Evolutionary conservation across 805 yeast species (phyloP).

Genomic region (Dipodascus albidus): DNA sequence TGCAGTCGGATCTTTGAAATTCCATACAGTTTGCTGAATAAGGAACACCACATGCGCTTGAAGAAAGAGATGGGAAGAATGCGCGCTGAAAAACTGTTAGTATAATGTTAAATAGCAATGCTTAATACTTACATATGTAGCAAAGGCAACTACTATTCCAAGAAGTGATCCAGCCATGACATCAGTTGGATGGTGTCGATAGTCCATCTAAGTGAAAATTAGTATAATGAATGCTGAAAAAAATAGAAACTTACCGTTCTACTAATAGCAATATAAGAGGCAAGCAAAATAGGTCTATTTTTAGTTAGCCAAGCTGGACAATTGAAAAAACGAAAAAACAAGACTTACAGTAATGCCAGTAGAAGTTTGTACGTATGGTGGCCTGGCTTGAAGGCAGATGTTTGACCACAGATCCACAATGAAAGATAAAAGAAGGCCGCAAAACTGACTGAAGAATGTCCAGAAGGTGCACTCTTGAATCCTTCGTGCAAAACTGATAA

Average conservation of each 20-base stretch:
- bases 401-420: conserved; percentile 39
- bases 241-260: conserved; percentile 52
- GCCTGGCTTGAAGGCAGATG: conserved; percentile 29
- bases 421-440: conserved; percentile 37
- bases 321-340: conserved; percentile 1
- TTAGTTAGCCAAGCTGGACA: background rate
- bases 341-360: conserved; percentile 13
- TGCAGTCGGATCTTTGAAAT: background rate
- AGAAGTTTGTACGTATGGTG: conserved; percentile 18
- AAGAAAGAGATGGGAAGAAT: background rate
- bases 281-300: conserved; percentile 37
- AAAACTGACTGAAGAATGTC: conserved; percentile 45
- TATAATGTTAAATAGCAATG: background rate
- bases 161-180: conserved; percentile 59
- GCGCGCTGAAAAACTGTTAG: background rate
- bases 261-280: conserved; percentile 67
- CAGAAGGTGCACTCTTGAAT: conserved; percentile 46
- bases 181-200: conserved; percentile 87
- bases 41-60: background rate
- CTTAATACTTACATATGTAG: conserved; percentile 31
- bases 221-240: background rate
- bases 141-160: conserved; percentile 51
- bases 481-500: conserved; percentile 33
- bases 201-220: conserved; percentile 39
- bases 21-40: background rate